Evolutionary conservation across 176 grass and related monocot genomes (phyloP).

Genomic region (Stipa capillata): DNA sequence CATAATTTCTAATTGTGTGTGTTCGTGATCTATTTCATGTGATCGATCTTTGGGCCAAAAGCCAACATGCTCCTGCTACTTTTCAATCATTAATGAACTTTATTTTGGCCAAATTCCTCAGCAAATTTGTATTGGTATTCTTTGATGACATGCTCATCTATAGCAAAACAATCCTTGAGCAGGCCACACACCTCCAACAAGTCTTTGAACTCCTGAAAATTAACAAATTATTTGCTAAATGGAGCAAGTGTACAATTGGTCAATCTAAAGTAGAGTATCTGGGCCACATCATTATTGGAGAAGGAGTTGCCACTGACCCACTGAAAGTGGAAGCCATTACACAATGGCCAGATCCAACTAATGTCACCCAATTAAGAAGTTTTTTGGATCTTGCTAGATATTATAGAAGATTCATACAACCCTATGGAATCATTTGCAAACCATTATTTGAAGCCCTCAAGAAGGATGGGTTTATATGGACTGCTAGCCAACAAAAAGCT

Average conservation of each 20-base stretch:
- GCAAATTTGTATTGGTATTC: too few relatives aligned
- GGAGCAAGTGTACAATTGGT: neutral
- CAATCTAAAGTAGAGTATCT: neutral
- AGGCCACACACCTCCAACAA: too few relatives aligned
- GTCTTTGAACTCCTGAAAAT: too few relatives aligned
- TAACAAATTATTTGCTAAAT: neutral
- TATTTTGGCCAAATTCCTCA: too few relatives aligned
- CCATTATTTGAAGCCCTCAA: neutral
- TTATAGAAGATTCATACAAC: too few relatives aligned
- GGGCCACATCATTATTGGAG: neutral
- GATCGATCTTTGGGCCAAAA: too few relatives aligned
- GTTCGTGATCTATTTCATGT: too few relatives aligned
- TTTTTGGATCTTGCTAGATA: neutral
- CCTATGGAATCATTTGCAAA: neutral
- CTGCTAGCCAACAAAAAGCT: neutral
- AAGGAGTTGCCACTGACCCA: neutral
- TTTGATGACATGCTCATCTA: too few relatives aligned
- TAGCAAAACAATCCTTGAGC: too few relatives aligned
- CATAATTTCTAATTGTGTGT: too few relatives aligned
- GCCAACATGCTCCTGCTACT: too few relatives aligned
- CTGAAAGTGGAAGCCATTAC: rapidly evolving
- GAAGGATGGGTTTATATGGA: neutral
- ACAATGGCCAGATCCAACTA: neutral
- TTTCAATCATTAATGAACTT: too few relatives aligned
- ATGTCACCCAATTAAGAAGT: neutral